Conservation (phyloP, 768 basidiomycete species). For the Sutorius australiensis region DNA sequence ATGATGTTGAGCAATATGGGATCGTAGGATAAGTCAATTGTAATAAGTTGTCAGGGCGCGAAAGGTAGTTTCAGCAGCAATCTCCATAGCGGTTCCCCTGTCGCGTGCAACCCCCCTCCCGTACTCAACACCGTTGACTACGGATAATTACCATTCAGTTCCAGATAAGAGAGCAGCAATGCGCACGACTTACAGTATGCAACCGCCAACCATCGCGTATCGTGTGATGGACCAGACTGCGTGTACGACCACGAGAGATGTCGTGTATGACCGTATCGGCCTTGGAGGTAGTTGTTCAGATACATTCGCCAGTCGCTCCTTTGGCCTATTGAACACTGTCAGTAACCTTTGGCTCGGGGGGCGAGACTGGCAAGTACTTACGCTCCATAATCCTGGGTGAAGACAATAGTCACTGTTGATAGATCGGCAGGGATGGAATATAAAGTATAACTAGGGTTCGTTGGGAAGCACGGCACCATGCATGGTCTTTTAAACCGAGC, state of each 20-base stretch:
- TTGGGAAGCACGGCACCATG: conserved; percentile 3
- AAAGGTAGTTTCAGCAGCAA: conserved; percentile 26
- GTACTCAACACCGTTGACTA: conserved; percentile 27
- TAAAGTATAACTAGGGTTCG: conserved; percentile 4
- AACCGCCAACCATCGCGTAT: conserved; percentile 23
- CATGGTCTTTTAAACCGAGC: conserved; percentile 21
- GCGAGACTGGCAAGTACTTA: conserved; percentile 4
- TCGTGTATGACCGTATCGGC: conserved; percentile 29
- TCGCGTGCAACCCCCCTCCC: conserved; percentile 25
- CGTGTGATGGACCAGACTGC: conserved; percentile 22
- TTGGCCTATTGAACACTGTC: conserved; percentile 11
- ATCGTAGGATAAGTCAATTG: conserved; percentile 13
- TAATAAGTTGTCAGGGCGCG: conserved; percentile 19
- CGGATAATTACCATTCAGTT: not conserved
- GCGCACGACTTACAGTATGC: conserved; percentile 22
- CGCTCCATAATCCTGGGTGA: conserved; percentile 13
- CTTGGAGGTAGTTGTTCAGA: conserved; percentile 31
- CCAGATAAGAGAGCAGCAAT: not conserved
- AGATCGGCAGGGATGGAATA: not conserved
- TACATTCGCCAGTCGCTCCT: conserved; percentile 28
- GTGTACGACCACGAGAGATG: conserved; percentile 20
- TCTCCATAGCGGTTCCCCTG: conserved; percentile 30
- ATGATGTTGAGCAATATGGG: not conserved
- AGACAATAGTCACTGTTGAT: not conserved
- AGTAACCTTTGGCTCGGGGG: not conserved